Evolutionary conservation across 1,139 yeast species (phyloP), one percentile per base, ranked within the genome.

Genomic region (Pichia sp.): DNA sequence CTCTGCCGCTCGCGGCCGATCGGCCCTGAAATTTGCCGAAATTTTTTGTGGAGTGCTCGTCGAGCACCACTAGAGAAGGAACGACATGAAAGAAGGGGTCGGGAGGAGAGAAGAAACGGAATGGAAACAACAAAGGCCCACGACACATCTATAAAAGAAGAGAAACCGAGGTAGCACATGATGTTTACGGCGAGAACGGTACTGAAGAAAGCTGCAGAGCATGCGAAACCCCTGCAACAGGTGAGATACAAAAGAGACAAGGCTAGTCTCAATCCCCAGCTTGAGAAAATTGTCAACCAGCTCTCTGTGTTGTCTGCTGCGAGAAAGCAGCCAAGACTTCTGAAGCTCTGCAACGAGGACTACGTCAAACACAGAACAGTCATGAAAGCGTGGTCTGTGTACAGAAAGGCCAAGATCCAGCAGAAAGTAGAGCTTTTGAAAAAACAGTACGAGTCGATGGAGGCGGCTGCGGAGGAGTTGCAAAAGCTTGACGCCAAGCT

Each of bases 241-340:
- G 57, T 62, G 23, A 62, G 71, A 69, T 43, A 73, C 75, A 68
- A 76, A 72, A 44, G 78, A 72, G 65, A 73, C 65, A 66, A 70
- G 13, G 51, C 51, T 66, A 64, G 67, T 67, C 54, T 65, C 15
- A 62, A 59, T 34, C 69, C 70, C 10, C 66, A 62, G 42, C 58
- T 57, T 3, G 69, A 67, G 56, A 64, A 57, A 52, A 56, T 84
- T 52, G 82, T 85, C 54, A 81, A 85, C 56, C 95, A 92, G 72
- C 77, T 90, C 59, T 86, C 95, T 46, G 96, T 92, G 30, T 72
- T 90, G 64, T 84, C 95, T 30, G 97, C 96, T 16, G 80, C 88
- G 57, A 83, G 90, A 74, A 90, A 90, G 72, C 93, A 87, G 69
- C 98, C 99, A 49, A 82, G 84, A 64, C 75, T 89, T 64, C 72